phyloP scores from a whole-genome alignment of 2,329 filamentous ascomycete genomes.

The Periconia macrospinosa region DNA sequence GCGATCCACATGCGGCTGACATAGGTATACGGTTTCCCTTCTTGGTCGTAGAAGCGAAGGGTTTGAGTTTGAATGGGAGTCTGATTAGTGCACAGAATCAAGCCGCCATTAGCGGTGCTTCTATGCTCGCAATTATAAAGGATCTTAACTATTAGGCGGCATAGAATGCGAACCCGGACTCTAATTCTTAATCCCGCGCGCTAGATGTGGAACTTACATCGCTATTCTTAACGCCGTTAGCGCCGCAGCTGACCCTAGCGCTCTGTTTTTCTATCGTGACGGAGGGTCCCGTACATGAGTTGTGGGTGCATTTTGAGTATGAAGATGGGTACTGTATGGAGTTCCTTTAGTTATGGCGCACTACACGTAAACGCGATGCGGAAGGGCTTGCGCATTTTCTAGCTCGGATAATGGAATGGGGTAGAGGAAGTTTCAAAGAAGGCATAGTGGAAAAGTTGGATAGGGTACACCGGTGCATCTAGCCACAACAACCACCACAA shows the following conservation, averaged over 20 bases:
- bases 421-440: not conserved
- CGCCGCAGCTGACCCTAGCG: not conserved
- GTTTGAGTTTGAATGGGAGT: slow-evolving; percentile 13
- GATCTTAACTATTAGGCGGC: slow-evolving; percentile 13
- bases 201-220: not conserved
- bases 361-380: slow-evolving; percentile 8
- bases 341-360: slow-evolving; percentile 10
- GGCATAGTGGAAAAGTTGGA: no score
- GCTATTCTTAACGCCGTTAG: not conserved
- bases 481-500: no score
- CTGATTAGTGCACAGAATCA: slow-evolving; percentile 21
- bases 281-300: slow-evolving; percentile 19
- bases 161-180: not conserved
- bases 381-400: slow-evolving; percentile 10
- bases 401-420: slow-evolving; percentile 12
- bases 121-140: slow-evolving; percentile 15
- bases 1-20: slow-evolving; percentile 17
- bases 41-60: slow-evolving; percentile 18
- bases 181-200: not conserved
- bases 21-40: slow-evolving; percentile 22
- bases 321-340: slow-evolving; percentile 12
- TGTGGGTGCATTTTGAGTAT: slow-evolving; percentile 18
- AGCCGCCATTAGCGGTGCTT: slow-evolving; percentile 18
- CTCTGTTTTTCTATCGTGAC: slow-evolving; percentile 6
- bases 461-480: no score